A percentile compares a stretch with the other conserved stretches of the same genome.
These are phyloP conservation scores for Acanthamoeba castellanii DNA, from an alignment of 208 protist genomes.

Conservation along the genomic window DNA sequence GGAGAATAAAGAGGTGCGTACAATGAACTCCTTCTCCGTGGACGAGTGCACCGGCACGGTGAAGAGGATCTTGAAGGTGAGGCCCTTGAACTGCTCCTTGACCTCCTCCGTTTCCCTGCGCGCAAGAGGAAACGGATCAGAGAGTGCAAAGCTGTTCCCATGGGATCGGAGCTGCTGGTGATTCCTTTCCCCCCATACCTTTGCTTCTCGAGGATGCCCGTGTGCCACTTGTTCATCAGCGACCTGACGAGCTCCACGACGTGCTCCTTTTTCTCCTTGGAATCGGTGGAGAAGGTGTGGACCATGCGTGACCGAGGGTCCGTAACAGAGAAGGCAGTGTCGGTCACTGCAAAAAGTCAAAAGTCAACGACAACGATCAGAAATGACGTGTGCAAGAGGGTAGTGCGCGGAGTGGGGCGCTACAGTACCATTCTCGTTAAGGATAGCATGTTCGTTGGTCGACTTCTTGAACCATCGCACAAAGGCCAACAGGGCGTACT, in stretches of 20 bases:
- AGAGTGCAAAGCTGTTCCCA: too few species aligned
- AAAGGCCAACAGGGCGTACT: constrained; percentile 58
- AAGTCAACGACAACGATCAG: background rate
- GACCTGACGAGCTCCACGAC: background rate
- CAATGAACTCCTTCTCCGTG: constrained; percentile 65
- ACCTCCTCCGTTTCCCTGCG: constrained; percentile 57
- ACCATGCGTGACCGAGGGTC: constrained; percentile 49
- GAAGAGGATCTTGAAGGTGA: constrained; percentile 71
- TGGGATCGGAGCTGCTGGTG: too few species aligned
- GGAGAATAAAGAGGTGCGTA: background rate
- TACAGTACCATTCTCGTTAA: constrained; percentile 48
- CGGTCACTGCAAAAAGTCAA: background rate
- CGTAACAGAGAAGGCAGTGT: constrained; percentile 46
- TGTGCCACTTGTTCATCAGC: constrained; percentile 70
- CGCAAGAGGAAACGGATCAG: background rate
- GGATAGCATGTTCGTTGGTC: constrained; percentile 31
- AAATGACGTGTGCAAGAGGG: background rate
- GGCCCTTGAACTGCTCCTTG: constrained; percentile 62
- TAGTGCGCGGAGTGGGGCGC: too few species aligned
- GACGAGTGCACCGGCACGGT: constrained; percentile 66
- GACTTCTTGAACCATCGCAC: constrained; percentile 62
- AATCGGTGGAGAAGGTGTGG: constrained; percentile 48
- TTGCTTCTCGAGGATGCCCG: constrained; percentile 46
- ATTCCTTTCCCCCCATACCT: background rate
- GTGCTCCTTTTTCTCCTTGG: constrained; percentile 59